These are phyloP conservation scores for Rhizopogon vinicolor DNA, from an alignment of 768 basidiomycete genomes.

Conservation along the genomic window DNA sequence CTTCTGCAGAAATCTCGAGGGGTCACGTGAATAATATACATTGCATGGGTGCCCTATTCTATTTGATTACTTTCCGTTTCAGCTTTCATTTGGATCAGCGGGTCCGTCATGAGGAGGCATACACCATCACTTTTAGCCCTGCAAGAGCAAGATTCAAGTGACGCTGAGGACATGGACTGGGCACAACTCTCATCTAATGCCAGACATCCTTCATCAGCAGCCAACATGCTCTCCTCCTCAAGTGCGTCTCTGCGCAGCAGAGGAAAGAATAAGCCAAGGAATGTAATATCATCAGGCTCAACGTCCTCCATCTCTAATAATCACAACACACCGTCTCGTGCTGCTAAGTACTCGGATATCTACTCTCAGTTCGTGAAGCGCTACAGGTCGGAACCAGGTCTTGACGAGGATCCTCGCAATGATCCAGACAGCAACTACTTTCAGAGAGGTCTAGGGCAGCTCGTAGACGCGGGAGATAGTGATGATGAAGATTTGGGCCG, in stretches of 20 bases:
- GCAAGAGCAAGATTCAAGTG: constrained; percentile 49
- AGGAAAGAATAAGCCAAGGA: constrained; percentile 26
- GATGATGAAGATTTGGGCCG: constrained; percentile 67
- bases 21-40: neutral
- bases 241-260: constrained; percentile 26
- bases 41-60: neutral
- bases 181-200: constrained; percentile 28
- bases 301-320: constrained; percentile 24
- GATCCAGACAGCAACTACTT: constrained; percentile 85
- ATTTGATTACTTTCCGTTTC: neutral
- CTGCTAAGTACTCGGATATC: constrained; percentile 49
- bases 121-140: constrained; percentile 68
- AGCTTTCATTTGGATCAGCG: neutral
- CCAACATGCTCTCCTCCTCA: constrained; percentile 19
- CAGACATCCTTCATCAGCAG: constrained; percentile 13
- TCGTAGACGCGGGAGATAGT: constrained; percentile 64
- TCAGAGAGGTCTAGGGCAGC: constrained; percentile 65
- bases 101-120: constrained; percentile 35
- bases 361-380: constrained; percentile 79
- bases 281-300: constrained; percentile 23
- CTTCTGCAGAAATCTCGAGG: neutral
- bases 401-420: constrained; percentile 64
- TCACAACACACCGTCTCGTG: constrained; percentile 24
- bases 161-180: constrained; percentile 46
- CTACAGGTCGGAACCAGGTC: constrained; percentile 61